These are phyloP conservation scores for Dalbergia cultrata DNA, from an alignment of 306 rosid genomes.

Conservation along the genomic window DNA sequence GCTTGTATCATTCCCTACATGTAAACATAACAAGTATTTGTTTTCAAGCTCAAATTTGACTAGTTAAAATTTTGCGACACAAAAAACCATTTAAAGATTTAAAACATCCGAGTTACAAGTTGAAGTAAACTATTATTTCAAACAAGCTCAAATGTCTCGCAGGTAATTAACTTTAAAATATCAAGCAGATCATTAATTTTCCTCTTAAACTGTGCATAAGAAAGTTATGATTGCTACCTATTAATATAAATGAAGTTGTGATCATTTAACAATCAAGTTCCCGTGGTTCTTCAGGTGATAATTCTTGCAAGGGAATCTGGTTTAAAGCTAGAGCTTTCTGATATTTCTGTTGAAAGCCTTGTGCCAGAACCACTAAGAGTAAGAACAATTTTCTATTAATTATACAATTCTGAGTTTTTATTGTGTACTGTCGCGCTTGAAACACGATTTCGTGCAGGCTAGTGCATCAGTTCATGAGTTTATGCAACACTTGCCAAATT, in stretches of 20 bases:
- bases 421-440: neutral
- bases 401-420: conserved; percentile 37
- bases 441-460: conserved; percentile 56
- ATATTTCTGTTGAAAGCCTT: conserved; percentile 91
- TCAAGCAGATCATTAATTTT: neutral
- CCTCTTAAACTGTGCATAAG: neutral
- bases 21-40: too few species aligned
- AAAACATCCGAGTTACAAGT: neutral
- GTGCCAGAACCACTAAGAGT: conserved; percentile 92
- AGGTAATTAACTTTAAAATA: conserved; percentile 1
- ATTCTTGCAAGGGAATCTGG: conserved; percentile 99
- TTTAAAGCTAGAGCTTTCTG: conserved; percentile 83
- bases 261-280: neutral
- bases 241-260: neutral
- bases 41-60: neutral
- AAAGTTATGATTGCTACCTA: neutral
- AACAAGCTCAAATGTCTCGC: neutral
- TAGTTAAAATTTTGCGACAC: neutral
- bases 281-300: conserved; percentile 72
- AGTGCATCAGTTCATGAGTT: conserved; percentile 87
- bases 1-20: too few species aligned
- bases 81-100: conserved; percentile 1
- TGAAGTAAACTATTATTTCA: neutral
- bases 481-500: conserved; percentile 84
- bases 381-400: conserved; percentile 44